Evolutionary conservation across 2,329 filamentous ascomycete genomes (phyloP).

Genomic region (Paraconiothyrium sp.): DNA sequence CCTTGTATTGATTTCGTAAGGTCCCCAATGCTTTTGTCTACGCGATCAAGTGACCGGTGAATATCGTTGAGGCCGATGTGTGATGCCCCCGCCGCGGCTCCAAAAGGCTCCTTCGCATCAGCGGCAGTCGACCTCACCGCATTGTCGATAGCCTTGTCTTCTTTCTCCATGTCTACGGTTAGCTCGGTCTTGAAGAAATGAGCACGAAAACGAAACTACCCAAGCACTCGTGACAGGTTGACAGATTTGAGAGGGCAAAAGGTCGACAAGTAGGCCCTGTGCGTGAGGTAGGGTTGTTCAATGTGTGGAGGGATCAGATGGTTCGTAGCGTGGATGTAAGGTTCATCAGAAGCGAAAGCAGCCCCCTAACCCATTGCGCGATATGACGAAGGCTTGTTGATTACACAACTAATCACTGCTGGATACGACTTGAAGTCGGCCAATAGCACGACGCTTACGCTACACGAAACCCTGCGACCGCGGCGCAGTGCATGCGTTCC

Average conservation of each 20-base stretch:
- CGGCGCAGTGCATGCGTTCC: conserved; percentile 2
- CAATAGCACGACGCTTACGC: background rate
- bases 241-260: no score
- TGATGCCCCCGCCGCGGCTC: background rate
- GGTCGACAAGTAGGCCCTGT: no score
- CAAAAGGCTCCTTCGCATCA: background rate
- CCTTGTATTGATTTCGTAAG: background rate
- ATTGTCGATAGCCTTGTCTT: background rate
- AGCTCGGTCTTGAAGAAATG: no score
- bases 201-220: no score
- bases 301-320: no score
- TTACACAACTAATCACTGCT: background rate
- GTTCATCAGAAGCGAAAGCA: background rate
- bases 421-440: background rate
- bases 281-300: no score
- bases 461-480: background rate
- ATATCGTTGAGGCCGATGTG: background rate
- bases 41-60: background rate
- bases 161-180: no score
- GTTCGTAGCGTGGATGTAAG: background rate
- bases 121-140: background rate
- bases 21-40: background rate
- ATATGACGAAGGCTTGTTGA: background rate
- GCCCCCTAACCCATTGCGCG: background rate
- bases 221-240: no score